Evolutionary conservation across 768 basidiomycete genomes (phyloP), one percentile per base, ranked within the genome.

Genomic region (Mycena haematopus): DNA sequence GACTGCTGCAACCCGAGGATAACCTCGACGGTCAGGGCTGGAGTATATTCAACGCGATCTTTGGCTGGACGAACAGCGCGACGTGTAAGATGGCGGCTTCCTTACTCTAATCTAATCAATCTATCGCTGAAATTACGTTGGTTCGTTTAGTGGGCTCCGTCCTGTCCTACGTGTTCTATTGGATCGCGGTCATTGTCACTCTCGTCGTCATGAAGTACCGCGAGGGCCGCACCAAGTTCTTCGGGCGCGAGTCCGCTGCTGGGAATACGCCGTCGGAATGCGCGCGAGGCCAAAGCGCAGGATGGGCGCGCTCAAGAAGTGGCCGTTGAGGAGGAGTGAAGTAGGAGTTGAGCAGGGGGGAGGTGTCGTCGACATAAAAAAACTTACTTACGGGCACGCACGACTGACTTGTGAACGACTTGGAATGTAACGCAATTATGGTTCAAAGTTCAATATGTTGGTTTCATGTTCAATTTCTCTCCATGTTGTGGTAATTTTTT

Each of bases 41-140:
- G 93, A 79, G 83, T 15, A 84, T 98, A 67, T 96, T 98, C 77
- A 83, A 84, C 52, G 91, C 90, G 40, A 83, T 96, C 71, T 85
- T 96, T 66, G 93, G 93, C 3, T 96, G 94, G 95, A 86, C 86
- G 65, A 95, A 96, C 74, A 90, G 80, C 57, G 95, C 88, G 11
- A 88, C 90, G 29, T 24, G 89, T 88, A 69, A 67, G 81, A 76
- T 19, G 29, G 9, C 29, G 29, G n/a, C n/a, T n/a, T n/a, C n/a
- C n/a, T n/a, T n/a, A n/a, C 29, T 5, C 9, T 31, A 31, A 31
- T 9, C 29, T 17, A 31, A 31, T 52, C 21, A 19, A 17, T 25
- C 22, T 36, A n/a, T 9, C 19, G 17, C 25, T 53, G 24, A 53
- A 31, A 42, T n/a, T 3, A 21, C 9, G 5, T 42, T 40, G 1